Conservation (phyloP, 2,329 filamentous ascomycete species). For the Aureobasidium sp. region DNA sequence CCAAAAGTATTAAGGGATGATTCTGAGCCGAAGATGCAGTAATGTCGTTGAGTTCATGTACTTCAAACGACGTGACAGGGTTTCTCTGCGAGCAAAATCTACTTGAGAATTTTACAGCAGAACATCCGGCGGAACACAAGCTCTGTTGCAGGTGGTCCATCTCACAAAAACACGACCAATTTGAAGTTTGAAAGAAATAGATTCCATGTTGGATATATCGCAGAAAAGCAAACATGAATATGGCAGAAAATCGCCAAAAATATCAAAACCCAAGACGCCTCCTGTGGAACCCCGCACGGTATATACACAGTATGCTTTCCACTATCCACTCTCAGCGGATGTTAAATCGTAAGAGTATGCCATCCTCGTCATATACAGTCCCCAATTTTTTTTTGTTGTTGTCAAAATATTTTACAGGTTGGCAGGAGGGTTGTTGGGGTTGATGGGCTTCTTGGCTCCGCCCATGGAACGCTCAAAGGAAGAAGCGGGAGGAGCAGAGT, state of each 20-base stretch:
- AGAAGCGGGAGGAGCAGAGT: conserved; percentile 8
- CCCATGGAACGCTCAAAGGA: conserved; percentile 13
- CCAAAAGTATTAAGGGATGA: no score
- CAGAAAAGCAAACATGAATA: conserved; percentile 1
- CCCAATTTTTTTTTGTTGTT: neutral
- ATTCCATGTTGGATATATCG: conserved; percentile 11
- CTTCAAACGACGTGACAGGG: neutral
- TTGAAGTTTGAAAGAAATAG: neutral
- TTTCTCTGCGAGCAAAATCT: neutral
- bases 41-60: no score
- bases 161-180: neutral
- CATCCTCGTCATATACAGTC: neutral
- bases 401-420: neutral
- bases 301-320: neutral
- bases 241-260: neutral
- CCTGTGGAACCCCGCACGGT: neutral
- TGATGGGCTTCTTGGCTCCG: conserved; percentile 1
- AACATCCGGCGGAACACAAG: neutral
- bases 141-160: neutral
- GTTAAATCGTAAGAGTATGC: conserved; percentile 2
- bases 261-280: neutral
- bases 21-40: no score
- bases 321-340: neutral
- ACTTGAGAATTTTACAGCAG: neutral
- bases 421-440: conserved; percentile 8